Evolutionary conservation across 2,329 filamentous ascomycete genomes (phyloP).

Genomic region (Sporothrix brunneoviolacea): DNA sequence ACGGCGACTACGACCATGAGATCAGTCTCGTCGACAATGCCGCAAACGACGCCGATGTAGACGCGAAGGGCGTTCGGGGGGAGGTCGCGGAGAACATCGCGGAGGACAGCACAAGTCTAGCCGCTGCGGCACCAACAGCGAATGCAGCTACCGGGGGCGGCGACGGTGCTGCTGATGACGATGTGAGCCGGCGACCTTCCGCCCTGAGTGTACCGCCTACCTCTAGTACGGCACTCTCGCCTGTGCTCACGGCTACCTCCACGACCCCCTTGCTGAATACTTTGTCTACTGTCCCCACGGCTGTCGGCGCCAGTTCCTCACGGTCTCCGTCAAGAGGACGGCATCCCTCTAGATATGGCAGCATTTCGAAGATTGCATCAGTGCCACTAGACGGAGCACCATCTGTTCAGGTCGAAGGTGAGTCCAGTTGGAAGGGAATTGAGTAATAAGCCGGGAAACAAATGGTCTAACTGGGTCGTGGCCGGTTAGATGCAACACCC

Average conservation of each 20-base stretch:
- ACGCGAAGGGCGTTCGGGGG: not conserved
- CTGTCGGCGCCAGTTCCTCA: not conserved
- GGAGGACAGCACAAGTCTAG: not conserved
- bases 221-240: not conserved
- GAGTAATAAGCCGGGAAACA: too few relatives aligned
- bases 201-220: not conserved
- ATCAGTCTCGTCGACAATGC: constrained; percentile 60
- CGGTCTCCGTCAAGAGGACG: not conserved
- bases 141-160: not conserved
- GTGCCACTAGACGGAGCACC: not conserved
- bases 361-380: constrained; percentile 1
- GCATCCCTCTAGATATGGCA: not conserved
- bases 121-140: not conserved
- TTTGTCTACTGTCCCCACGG: not conserved
- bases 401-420: constrained; percentile 1
- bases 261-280: constrained; percentile 3
- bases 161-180: not conserved
- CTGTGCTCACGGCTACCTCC: not conserved
- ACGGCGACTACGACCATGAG: constrained; percentile 62
- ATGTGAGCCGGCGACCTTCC: not conserved
- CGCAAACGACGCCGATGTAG: constrained; percentile 12
- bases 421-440: not conserved
- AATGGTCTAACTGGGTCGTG: too few relatives aligned
- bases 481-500: not conserved
- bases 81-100: not conserved